These are phyloP conservation scores for Colletotrichum chlorophyti DNA, from an alignment of 2,329 filamentous ascomycete genomes.

Conservation along the genomic window DNA sequence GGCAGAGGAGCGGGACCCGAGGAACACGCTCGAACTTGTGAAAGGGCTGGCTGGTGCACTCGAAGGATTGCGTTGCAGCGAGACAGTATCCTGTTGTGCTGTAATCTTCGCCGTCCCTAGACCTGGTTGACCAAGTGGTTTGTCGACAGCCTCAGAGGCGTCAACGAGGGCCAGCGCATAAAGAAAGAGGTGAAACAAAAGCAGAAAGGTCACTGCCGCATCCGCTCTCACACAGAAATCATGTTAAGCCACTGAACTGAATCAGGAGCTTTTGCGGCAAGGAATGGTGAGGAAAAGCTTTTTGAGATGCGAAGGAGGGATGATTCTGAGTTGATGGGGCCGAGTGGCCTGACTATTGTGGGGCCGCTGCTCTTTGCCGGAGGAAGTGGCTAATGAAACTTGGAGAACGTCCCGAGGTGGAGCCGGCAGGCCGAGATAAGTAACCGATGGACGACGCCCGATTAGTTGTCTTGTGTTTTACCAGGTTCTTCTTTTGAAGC, in stretches of 20 bases:
- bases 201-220: too few species aligned
- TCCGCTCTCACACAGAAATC: too few species aligned
- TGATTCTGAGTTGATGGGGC: constrained; percentile 18
- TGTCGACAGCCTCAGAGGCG: too few species aligned
- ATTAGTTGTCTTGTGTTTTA: too few species aligned
- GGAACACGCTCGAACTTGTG: background rate
- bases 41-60: background rate
- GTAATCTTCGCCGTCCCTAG: too few species aligned
- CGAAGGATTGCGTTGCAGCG: background rate
- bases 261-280: too few species aligned
- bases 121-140: background rate
- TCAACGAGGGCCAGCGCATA: background rate
- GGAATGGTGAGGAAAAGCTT: background rate
- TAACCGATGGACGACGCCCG: too few species aligned
- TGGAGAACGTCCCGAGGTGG: constrained; percentile 21
- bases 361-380: background rate
- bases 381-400: constrained; percentile 10
- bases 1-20: constrained; percentile 22
- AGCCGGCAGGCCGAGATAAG: constrained; percentile 10
- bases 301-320: constrained; percentile 15
- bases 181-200: too few species aligned
- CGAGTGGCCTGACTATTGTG: constrained; percentile 29
- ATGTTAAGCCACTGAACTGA: too few species aligned
- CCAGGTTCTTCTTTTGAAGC: too few species aligned
- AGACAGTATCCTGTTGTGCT: too few species aligned